Evolutionary conservation across 495 filamentous ascomycete species (phyloP).

Genomic region (Trichoderma orchidacearum): DNA sequence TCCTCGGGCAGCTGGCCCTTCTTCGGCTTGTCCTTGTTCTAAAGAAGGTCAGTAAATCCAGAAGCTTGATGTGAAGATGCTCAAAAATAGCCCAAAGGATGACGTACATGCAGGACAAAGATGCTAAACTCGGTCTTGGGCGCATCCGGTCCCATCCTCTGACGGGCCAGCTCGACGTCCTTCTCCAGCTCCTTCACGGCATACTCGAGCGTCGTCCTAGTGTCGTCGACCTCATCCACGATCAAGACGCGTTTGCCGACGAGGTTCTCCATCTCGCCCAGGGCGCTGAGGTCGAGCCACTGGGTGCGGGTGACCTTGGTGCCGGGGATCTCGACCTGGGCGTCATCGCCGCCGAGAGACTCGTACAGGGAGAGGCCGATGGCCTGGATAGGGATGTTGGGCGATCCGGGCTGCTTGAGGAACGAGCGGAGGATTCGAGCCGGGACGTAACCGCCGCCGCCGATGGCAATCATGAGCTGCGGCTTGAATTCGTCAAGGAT

Average conservation of each 20-base stretch:
- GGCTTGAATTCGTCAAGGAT: slow-evolving; percentile 80
- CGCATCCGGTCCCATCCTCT: slow-evolving; percentile 49
- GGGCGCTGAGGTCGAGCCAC: slow-evolving; percentile 84
- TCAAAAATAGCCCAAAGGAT: neutral
- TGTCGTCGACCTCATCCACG: slow-evolving; percentile 98
- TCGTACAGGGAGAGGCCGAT: slow-evolving; percentile 98
- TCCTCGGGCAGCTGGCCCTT: slow-evolving; percentile 74
- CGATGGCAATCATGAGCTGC: slow-evolving; percentile 97
- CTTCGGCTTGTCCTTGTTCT: slow-evolving; percentile 96
- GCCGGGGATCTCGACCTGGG: slow-evolving; percentile 55
- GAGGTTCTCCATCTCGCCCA: slow-evolving; percentile 78
- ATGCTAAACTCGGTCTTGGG: slow-evolving; percentile 72
- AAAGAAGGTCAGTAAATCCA: slow-evolving; percentile 7
- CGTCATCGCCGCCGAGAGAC: slow-evolving; percentile 42
- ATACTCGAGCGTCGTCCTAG: slow-evolving; percentile 91
- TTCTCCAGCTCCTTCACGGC: slow-evolving; percentile 92
- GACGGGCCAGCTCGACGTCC: slow-evolving; percentile 75
- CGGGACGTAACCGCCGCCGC: slow-evolving; percentile 92
- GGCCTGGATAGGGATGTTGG: slow-evolving; percentile 98
- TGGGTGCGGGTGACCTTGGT: slow-evolving; percentile 96
- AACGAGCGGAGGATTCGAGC: slow-evolving; percentile 96
- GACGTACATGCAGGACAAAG: slow-evolving; percentile 86
- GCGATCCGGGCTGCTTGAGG: slow-evolving; percentile 72
- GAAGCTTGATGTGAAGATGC: no score
- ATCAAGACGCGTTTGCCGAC: slow-evolving; percentile 97